These are phyloP conservation scores for Parascedosporium putredinis DNA, from an alignment of 2,329 filamentous ascomycete genomes.

Conservation along the genomic window DNA sequence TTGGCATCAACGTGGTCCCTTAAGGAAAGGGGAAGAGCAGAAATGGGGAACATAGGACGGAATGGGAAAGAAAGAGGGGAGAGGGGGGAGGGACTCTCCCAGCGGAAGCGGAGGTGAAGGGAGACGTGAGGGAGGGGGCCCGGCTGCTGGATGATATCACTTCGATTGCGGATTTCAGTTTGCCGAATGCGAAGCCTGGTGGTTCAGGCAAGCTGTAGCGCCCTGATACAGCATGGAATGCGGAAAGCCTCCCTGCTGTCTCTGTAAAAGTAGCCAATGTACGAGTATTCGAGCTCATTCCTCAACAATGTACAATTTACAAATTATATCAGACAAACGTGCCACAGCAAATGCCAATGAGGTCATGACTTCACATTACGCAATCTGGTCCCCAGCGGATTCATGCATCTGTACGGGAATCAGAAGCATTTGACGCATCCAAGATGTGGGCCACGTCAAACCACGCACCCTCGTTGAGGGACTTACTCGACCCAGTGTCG, in stretches of 20 bases:
- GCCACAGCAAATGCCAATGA: no score
- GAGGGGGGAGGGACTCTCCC: no score
- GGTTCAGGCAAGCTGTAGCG: no score
- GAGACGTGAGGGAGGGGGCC: background rate
- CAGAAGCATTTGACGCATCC: no score
- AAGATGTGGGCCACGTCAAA: no score
- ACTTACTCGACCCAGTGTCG: no score
- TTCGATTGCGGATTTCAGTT: background rate
- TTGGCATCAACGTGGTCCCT: constrained; percentile 62
- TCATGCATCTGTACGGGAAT: background rate
- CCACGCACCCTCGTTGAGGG: no score
- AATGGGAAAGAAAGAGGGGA: background rate
- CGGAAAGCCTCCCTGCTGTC: no score
- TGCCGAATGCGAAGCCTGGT: no score
- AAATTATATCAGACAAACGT: background rate
- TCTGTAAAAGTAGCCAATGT: constrained; percentile 4
- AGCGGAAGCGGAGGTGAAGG: background rate
- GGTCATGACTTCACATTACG: no score
- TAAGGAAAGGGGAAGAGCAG: constrained; percentile 21
- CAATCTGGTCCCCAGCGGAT: background rate
- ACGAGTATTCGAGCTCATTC: background rate
- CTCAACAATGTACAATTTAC: constrained; percentile 2
- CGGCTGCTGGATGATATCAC: constrained; percentile 1
- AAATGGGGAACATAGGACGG: background rate
- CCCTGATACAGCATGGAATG: no score